A percentile compares a stretch with the other conserved stretches of the same genome.
Evolutionary conservation across 108 stramenopile genomes (phyloP).

Genomic region (Fistulifera solaris): DNA sequence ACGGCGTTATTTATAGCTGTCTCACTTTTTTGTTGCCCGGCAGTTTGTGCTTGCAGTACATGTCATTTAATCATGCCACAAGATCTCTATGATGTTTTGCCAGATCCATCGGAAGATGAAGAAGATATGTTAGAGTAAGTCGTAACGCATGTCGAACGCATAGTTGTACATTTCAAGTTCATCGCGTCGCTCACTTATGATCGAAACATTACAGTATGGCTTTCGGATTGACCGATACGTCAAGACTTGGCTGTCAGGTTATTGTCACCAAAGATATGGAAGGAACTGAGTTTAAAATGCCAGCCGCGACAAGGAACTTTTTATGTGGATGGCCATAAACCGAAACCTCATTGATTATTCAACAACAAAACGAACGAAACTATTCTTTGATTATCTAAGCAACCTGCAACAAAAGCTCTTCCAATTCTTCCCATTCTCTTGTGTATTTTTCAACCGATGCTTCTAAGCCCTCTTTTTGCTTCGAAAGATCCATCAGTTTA

Average conservation of each 20-base stretch:
- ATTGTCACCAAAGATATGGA: conserved; percentile 78
- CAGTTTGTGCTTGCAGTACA: conserved; percentile 29
- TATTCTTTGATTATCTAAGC: too few relatives aligned
- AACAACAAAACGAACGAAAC: too few relatives aligned
- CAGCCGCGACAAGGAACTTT: conserved; percentile 48
- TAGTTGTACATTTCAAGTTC: too few relatives aligned
- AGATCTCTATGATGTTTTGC: conserved; percentile 72
- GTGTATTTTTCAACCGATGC: conserved; percentile 41
- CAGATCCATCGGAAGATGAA: conserved; percentile 67
- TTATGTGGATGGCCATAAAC: conserved; percentile 98
- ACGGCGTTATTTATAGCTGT: too few relatives aligned
- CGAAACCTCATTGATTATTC: conserved; percentile 79
- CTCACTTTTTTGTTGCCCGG: too few relatives aligned
- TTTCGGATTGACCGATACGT: conserved; percentile 88
- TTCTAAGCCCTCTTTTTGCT: conserved; percentile 41
- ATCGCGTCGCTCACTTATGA: too few relatives aligned
- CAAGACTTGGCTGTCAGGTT: conserved; percentile 95
- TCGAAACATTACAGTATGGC: conserved; percentile 49
- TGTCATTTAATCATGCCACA: conserved; percentile 91
- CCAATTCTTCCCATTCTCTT: conserved; percentile 80
- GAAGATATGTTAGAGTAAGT: conserved; percentile 94
- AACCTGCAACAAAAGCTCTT: conserved; percentile 26
- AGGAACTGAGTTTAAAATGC: conserved; percentile 84
- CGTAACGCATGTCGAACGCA: too few relatives aligned
- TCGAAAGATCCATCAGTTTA: conserved; percentile 50